phyloP scores from a whole-genome alignment of 2,329 filamentous ascomycete species.

The Myrmaecium sp. region DNA sequence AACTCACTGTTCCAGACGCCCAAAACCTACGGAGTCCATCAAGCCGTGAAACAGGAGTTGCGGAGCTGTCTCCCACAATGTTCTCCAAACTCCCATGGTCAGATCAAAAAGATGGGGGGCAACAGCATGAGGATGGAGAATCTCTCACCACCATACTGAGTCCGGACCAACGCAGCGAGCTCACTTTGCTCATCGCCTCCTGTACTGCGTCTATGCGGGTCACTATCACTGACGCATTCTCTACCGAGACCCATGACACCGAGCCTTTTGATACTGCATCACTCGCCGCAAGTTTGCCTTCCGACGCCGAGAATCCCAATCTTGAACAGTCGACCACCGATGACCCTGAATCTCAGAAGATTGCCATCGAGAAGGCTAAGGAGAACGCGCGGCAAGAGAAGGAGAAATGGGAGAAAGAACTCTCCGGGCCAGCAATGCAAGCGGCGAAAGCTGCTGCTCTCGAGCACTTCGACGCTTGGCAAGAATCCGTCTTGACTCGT shows the following conservation, averaged over 20 bases:
- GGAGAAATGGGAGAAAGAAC: slow-evolving; percentile 28
- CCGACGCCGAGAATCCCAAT: slow-evolving; percentile 9
- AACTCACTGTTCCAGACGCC: too few species aligned
- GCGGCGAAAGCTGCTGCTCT: slow-evolving; percentile 56
- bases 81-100: too few species aligned
- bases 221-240: slow-evolving; percentile 19
- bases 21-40: too few species aligned
- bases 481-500: slow-evolving; percentile 49
- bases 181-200: slow-evolving; percentile 29
- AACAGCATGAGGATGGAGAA: too few species aligned
- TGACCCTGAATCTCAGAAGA: slow-evolving; percentile 14
- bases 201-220: slow-evolving; percentile 28
- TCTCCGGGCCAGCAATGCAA: slow-evolving; percentile 34
- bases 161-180: slow-evolving; percentile 23
- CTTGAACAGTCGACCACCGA: slow-evolving; percentile 9
- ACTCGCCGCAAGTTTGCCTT: slow-evolving; percentile 10
- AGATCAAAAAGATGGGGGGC: too few species aligned
- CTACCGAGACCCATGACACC: slow-evolving; percentile 19
- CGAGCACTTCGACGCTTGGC: slow-evolving; percentile 66
- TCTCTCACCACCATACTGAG: slow-evolving; percentile 18
- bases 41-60: too few species aligned
- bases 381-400: slow-evolving; percentile 14
- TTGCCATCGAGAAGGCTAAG: slow-evolving; percentile 1
- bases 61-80: too few species aligned
- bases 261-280: too few species aligned